phyloP scores from a whole-genome alignment of 345 rosid genomes.

The Noccaea bulbosa region DNA sequence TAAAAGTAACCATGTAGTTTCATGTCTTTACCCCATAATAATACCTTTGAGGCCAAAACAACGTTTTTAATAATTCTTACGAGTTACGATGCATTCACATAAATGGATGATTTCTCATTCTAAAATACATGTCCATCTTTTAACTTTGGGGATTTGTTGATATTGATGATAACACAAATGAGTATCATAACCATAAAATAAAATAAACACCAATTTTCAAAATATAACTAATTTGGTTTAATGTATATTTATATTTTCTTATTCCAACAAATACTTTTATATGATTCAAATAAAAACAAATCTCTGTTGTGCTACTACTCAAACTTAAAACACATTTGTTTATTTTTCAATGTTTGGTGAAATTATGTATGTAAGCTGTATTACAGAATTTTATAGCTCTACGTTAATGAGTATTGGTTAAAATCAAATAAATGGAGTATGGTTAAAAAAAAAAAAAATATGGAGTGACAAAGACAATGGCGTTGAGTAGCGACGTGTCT shows the following conservation, averaged over 20 bases:
- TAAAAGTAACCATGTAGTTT: too few species aligned
- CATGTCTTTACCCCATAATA: too few species aligned
- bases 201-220: neutral
- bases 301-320: neutral
- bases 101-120: too few species aligned
- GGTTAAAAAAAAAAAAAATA: too few species aligned
- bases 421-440: neutral
- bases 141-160: neutral
- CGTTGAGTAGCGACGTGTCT: slow-evolving; percentile 17
- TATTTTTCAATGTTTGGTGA: neutral
- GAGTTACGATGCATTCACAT: neutral
- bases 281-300: neutral
- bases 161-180: neutral
- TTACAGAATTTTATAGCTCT: neutral
- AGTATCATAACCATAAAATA: neutral
- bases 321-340: neutral
- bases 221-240: neutral
- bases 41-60: neutral
- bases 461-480: neutral
- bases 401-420: too few species aligned
- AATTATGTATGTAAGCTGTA: neutral
- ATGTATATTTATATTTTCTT: neutral
- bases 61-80: neutral
- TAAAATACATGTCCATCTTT: neutral
- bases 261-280: neutral